phyloP scores from a whole-genome alignment of 1,139 yeast species.

The Zhuliangozyma blackwelliae region DNA sequence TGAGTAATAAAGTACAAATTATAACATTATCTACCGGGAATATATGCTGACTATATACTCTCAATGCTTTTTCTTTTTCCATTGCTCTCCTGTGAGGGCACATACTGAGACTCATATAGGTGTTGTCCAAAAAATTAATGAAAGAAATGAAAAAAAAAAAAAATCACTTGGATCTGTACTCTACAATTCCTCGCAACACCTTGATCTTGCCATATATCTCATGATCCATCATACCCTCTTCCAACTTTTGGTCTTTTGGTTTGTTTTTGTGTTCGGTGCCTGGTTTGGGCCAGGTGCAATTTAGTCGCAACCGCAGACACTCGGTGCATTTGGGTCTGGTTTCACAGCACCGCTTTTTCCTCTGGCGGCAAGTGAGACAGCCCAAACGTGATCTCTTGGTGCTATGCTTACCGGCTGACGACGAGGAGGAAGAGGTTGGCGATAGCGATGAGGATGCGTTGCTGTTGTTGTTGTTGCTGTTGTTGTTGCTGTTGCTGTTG shows the following conservation, averaged over 20 bases:
- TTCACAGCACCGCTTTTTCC: slow-evolving; percentile 46
- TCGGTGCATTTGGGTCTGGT: slow-evolving; percentile 40
- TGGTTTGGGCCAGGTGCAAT: slow-evolving; percentile 49
- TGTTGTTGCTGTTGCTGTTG: not conserved
- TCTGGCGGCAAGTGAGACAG: slow-evolving; percentile 42
- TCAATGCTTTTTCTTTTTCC: not conserved
- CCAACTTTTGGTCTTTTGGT: slow-evolving; percentile 45
- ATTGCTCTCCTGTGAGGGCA: not conserved
- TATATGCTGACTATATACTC: too few species aligned
- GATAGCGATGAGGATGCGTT: not conserved
- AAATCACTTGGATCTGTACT: slow-evolving; percentile 24
- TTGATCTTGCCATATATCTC: slow-evolving; percentile 57
- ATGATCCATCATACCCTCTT: slow-evolving; percentile 45
- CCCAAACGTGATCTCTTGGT: slow-evolving; percentile 43
- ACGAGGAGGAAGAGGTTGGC: not conserved
- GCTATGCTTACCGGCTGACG: slow-evolving; percentile 11
- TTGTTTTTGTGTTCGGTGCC: slow-evolving; percentile 47
- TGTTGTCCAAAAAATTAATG: not conserved
- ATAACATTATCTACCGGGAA: too few species aligned
- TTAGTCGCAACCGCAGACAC: slow-evolving; percentile 37
- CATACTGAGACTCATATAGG: not conserved
- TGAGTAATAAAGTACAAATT: too few species aligned
- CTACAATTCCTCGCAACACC: slow-evolving; percentile 59
- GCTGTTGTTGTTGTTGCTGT: not conserved
- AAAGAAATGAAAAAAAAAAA: not conserved